A percentile compares a stretch with the other conserved stretches of the same genome.
These are phyloP conservation scores for Geoglossum cookeanum DNA, from an alignment of 2,329 filamentous ascomycete genomes.

Conservation along the genomic window DNA sequence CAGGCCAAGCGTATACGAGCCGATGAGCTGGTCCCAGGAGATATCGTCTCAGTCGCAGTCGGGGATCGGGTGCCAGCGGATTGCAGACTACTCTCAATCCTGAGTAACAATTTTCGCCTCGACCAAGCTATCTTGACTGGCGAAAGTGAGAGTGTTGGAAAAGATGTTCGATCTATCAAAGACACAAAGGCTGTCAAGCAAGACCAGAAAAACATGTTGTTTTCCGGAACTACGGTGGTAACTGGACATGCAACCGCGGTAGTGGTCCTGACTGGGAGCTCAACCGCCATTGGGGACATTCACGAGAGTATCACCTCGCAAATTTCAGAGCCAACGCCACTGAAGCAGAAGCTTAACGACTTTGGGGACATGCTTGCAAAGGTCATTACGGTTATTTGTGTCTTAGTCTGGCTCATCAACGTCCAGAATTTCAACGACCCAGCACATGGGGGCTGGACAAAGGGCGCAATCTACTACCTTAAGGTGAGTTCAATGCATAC, in stretches of 20 bases:
- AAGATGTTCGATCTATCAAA: slow-evolving; percentile 49
- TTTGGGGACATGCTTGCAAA: slow-evolving; percentile 93
- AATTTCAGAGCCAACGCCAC: slow-evolving; percentile 88
- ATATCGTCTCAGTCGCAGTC: slow-evolving; percentile 72
- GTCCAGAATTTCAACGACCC: slow-evolving; percentile 93
- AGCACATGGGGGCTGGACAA: slow-evolving; percentile 79
- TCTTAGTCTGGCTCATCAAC: slow-evolving; percentile 97
- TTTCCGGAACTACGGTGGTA: slow-evolving; percentile 94
- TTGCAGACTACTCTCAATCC: slow-evolving; percentile 72
- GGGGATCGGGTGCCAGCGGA: slow-evolving; percentile 91
- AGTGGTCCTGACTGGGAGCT: slow-evolving; percentile 74
- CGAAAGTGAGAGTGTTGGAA: slow-evolving; percentile 91
- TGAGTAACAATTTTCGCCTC: slow-evolving; percentile 93
- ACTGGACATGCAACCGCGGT: slow-evolving; percentile 82
- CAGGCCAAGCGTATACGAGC: slow-evolving; percentile 69
- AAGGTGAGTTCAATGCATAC: slow-evolving; percentile 30
- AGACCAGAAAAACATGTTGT: slow-evolving; percentile 94
- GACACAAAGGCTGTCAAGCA: slow-evolving; percentile 85
- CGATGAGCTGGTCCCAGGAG: slow-evolving; percentile 91
- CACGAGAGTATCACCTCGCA: slow-evolving; percentile 97
- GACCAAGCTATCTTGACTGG: slow-evolving; percentile 96
- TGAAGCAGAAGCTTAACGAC: slow-evolving; percentile 98
- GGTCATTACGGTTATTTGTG: slow-evolving; percentile 92
- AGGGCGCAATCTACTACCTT: slow-evolving; percentile 97
- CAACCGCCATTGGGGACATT: slow-evolving; percentile 93